Base-by-base conservation (phyloP, 768 basidiomycete genomes). In the Suillus occidentalis region DNA sequence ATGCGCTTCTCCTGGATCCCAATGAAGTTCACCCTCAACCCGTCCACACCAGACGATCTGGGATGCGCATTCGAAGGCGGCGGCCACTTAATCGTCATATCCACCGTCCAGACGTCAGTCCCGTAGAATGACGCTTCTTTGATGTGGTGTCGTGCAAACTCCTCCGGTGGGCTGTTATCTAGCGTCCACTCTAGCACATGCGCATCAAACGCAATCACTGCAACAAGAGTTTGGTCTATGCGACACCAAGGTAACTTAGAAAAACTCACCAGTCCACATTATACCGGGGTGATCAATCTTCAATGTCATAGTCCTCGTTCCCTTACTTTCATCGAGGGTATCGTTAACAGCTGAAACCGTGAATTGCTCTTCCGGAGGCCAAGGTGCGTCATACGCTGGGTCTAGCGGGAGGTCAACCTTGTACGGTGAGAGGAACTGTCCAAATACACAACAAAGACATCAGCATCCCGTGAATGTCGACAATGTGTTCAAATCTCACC, bases 121-220 rank as follows among this genome's bases (percentile, higher is more conserved):
- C 89, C 90, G 69, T 93, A 94, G 75, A 92, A 94, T 3, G 95
- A 94, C 0, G 87, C 94, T 74, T 96, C 94, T 73, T 95, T 97
- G 78, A 98, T 85, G 70, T 95, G 92, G 72, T 99, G 97, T 9
- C 95, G 84, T 8, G 84, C 85, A 68, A 83, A 79, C 63, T 92
- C 90, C 61, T 86, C 76, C 0, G 94, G 92, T 1, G 97, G 95
- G 62, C 87, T 85, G 66, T 88, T 80, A 67, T 94, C 91, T 43
- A 95, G 81, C 18, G 86, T 88, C 96, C 96, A 98, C 61, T 84
- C 77, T 9, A 96, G 75, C 16, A 98, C 92, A 65, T 96, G 90
- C 0, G 94, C 96, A 58, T 96, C 91, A 72, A 99, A 97, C 0
- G 95, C 91, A 62, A 99, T 84, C 5, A 92, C 94, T 87, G 70